Evolutionary conservation across 192 early-diverging fungal genomes (phyloP).

Genomic region (Gamsiella multidivaricata): DNA sequence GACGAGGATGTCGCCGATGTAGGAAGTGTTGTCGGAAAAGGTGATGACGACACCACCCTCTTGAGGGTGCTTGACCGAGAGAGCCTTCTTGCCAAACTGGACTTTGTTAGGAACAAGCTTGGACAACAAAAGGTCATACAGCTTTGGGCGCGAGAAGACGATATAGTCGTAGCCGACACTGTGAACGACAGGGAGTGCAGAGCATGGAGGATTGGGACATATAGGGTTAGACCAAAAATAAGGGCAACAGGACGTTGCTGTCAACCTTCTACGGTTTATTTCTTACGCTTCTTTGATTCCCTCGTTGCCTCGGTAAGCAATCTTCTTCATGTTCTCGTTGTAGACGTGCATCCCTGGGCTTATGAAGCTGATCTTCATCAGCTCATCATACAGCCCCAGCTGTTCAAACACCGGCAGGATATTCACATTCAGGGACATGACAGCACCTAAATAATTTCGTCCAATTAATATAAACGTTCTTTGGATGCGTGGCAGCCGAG

Average conservation of each 20-base stretch:
- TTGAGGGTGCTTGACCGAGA: slow-evolving; percentile 23
- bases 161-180: slow-evolving; percentile 38
- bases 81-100: slow-evolving; percentile 30
- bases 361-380: slow-evolving; percentile 28
- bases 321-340: slow-evolving; percentile 27
- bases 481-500: too few species aligned
- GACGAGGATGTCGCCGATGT: slow-evolving; percentile 36
- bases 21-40: slow-evolving; percentile 29
- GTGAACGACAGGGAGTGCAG: too few species aligned
- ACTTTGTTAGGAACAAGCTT: slow-evolving; percentile 18
- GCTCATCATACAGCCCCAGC: slow-evolving; percentile 29
- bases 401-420: slow-evolving; percentile 50
- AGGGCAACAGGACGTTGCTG: too few species aligned
- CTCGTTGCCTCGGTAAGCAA: slow-evolving; percentile 32
- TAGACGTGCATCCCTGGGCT: slow-evolving; percentile 23
- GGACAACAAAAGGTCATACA: slow-evolving; percentile 35
- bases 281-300: slow-evolving; percentile 32
- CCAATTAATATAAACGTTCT: too few species aligned
- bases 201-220: too few species aligned
- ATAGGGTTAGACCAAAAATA: too few species aligned
- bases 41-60: slow-evolving; percentile 22
- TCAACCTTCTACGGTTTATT: too few species aligned
- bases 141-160: slow-evolving; percentile 27
- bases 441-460: slow-evolving; percentile 23
- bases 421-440: slow-evolving; percentile 41